Base-by-base conservation (phyloP, 2,329 filamentous ascomycete species). In the Chaetomiaceae sp. region DNA sequence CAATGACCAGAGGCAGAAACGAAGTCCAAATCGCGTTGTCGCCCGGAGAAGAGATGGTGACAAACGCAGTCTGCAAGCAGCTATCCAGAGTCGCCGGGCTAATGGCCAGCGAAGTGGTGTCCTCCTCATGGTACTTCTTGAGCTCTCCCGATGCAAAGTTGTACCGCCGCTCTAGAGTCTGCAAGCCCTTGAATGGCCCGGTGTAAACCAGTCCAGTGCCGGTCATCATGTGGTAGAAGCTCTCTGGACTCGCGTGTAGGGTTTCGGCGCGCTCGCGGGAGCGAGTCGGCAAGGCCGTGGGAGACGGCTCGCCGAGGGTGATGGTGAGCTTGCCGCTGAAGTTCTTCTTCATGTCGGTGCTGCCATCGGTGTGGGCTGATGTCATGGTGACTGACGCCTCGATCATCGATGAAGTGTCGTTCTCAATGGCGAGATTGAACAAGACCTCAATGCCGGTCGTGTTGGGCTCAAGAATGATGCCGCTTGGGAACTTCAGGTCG, bases 191-290 rank as follows among this genome's bases (percentile, higher is more conserved):
- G 49, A 70, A 72, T 0, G 69, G 66, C 0, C 65, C 66, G 0
- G 63, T 61, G 40, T 72, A 72, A 0, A 50, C 48, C n/a, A 72
- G 51, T 0, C 68, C 68, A 0, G 59, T 64, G 0, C 51, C 53
- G 2, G 58, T 54, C 67, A 72, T 71, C 66, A 68, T 70, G 9
- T 56, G 37, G 54, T 72, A 72, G 41, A 71, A 71, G 0, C 56
- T 58, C 1, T 62, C 56, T 0, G 63, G 53, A 27, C 49, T 58
- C 6, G 64, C 65, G 2, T 52, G 33, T 11, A 65, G 43, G 0
- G 62, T 64, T 49, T 71, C 68, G 0, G 65, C 58, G 9, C 56
- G 33, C 0, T 41, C 27, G 7, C 22, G 5, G 0, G 51, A 41
- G 18, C 61, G 55, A 1, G 26, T 6, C 0, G 68, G 66, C 18